Evolutionary conservation across 2,329 filamentous ascomycete species (phyloP), one percentile per base, ranked within the genome.

Genomic region (Thermoascus crustaceus): DNA sequence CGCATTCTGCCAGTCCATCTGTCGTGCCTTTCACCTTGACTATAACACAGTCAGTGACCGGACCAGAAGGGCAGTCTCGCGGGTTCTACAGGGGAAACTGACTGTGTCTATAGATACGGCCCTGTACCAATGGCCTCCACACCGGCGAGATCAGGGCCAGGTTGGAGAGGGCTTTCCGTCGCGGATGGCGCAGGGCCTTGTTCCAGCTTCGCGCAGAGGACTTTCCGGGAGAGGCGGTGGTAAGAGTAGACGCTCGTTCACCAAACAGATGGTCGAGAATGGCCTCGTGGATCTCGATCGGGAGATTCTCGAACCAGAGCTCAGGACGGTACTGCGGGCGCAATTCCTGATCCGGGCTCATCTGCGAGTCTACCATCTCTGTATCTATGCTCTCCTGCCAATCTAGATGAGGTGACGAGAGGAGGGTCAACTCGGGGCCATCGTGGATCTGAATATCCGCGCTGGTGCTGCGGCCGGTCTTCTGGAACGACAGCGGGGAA

Each of bases 251-350:
- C 25, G 78, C 72, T 30, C 78, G 72, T 40, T 80, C 78, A 3
- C 80, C 81, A 48, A 85, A 83, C 2, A 85, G 61, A 45, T 82
- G 73, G 53, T 85, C 81, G 9, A 85, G 64, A 35, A 85, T 79
- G 37, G 73, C 75, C 48, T 84, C 80, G 52, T 84, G 80, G 8
- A 86, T 81, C 54, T 85, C 81, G 37, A 73, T 69, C 1, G 82
- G 81, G 1, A 85, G 63, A 42, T 75, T 47, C 27, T 54, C 43
- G 25, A 63, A 56, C 5, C 40, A 45, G 7, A 50, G 30, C 16
- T 40, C 42, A 9, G 45, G 44, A 34, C 40, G 42, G 38, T 30
- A 40, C 21, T 34, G 27, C 19, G 34, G 34, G 13, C 29, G 26
- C 7, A 38, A 19, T 18, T 38, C 30, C 13, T 46, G 35, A 24